Conservation (phyloP, 495 filamentous ascomycete species). For the Annulohypoxylon nitens region DNA sequence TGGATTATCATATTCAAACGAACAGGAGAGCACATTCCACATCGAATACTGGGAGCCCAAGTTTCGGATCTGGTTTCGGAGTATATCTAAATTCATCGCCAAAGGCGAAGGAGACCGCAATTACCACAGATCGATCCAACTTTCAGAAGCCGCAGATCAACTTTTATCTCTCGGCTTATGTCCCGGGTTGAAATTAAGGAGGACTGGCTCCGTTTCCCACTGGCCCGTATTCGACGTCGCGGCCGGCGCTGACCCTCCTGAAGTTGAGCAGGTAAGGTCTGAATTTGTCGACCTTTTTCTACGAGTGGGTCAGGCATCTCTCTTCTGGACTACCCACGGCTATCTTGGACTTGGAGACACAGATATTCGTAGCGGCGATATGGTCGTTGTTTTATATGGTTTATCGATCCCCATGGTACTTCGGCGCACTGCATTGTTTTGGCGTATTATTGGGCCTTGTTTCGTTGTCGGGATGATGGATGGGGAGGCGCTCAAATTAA, state of each 20-base stretch:
- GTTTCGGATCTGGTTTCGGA: background rate
- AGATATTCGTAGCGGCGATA: background rate
- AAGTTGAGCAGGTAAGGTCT: background rate
- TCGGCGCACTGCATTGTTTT: background rate
- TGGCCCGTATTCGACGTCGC: background rate
- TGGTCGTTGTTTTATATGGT: background rate
- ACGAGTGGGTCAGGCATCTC: background rate
- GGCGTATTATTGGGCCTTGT: background rate
- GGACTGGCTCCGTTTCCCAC: background rate
- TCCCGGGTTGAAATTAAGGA: background rate
- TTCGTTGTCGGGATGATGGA: constrained; percentile 2
- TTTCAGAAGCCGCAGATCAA: background rate
- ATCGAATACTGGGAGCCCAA: constrained; percentile 3
- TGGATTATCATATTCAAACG: background rate
- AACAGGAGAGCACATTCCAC: background rate
- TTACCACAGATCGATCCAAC: background rate
- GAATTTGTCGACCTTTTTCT: constrained; percentile 4
- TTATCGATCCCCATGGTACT: background rate
- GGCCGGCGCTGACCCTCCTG: background rate
- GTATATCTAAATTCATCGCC: background rate
- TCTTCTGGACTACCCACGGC: background rate
- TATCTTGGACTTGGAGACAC: constrained; percentile 1
- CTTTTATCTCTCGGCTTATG: background rate
- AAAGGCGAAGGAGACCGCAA: background rate
- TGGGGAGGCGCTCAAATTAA: background rate